phyloP scores from a whole-genome alignment of 805 yeast species.

The Maudiozyma saulgeensis region DNA sequence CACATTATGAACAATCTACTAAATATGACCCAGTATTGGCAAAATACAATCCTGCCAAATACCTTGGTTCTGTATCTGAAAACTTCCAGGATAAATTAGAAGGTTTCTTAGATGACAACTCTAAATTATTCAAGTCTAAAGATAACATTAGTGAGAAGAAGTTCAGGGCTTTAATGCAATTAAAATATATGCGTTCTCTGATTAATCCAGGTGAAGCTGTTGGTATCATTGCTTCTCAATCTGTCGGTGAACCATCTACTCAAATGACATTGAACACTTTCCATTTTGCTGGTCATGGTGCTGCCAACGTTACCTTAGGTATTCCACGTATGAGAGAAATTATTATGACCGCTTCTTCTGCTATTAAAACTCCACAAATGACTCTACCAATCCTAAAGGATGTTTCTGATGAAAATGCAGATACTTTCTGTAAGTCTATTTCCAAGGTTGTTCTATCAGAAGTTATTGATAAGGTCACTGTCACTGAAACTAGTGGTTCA shows the following conservation, averaged over 20 bases:
- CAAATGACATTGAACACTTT: constrained; percentile 96
- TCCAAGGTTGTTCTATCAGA: constrained; percentile 80
- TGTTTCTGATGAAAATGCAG: constrained; percentile 80
- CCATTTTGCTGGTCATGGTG: constrained; percentile 99
- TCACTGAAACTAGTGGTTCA: constrained; percentile 78
- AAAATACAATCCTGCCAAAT: constrained; percentile 77
- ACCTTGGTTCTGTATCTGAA: constrained; percentile 89
- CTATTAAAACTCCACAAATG: constrained; percentile 98
- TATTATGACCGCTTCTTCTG: constrained; percentile 95
- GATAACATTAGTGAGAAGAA: constrained; percentile 54
- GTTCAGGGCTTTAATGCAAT: constrained; percentile 93
- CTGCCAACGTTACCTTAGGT: constrained; percentile 98
- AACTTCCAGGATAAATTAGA: constrained; percentile 77
- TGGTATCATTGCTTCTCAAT: constrained; percentile 96
- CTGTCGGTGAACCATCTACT: constrained; percentile 98
- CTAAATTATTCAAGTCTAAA: constrained; percentile 44
- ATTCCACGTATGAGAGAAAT: constrained; percentile 99
- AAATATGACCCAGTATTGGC: constrained; percentile 87
- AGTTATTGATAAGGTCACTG: constrained; percentile 74
- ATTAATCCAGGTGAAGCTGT: constrained; percentile 96
- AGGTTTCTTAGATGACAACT: constrained; percentile 47
- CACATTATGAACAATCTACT: constrained; percentile 51
- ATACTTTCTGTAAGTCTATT: constrained; percentile 83
- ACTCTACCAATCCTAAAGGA: constrained; percentile 74
- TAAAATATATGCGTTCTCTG: constrained; percentile 93